phyloP scores from a whole-genome alignment of 2,329 filamentous ascomycete species.

The Ilyonectria robusta region DNA sequence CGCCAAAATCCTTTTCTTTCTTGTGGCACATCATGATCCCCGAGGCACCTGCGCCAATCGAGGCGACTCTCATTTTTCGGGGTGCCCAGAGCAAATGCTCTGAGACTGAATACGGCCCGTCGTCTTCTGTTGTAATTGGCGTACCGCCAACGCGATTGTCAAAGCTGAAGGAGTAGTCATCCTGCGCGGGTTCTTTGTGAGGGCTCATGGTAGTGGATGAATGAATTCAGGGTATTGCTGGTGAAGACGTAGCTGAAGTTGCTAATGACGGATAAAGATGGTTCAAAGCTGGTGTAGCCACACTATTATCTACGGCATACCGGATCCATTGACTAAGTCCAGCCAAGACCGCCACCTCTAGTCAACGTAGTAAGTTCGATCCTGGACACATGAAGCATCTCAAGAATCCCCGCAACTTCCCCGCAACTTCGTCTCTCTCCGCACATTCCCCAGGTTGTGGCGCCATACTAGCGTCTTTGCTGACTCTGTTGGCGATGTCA shows the following conservation, averaged over 20 bases:
- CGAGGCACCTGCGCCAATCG: constrained; percentile 27
- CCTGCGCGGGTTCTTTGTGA: background rate
- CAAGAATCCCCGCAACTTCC: background rate
- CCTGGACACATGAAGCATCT: background rate
- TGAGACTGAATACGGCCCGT: constrained; percentile 7
- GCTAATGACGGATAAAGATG: background rate
- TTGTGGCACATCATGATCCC: constrained; percentile 33
- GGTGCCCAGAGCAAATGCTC: constrained; percentile 25
- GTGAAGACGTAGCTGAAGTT: background rate
- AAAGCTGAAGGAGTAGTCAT: constrained; percentile 17
- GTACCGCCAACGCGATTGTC: constrained; percentile 26
- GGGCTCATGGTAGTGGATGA: background rate
- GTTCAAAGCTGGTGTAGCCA: background rate
- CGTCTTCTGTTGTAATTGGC: background rate
- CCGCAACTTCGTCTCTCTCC: background rate
- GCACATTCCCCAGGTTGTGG: background rate
- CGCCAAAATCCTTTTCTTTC: constrained; percentile 29
- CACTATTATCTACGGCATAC: background rate
- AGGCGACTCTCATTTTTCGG: constrained; percentile 23
- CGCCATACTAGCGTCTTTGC: background rate
- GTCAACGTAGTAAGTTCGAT: background rate
- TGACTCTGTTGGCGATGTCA: background rate
- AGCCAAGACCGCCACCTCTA: too few species aligned
- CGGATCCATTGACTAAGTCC: too few species aligned
- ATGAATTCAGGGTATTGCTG: background rate